Percentiles rank a stretch among this genome's conserved stretches.
These are phyloP conservation scores for Colletotrichum acutatum DNA, from an alignment of 2,329 filamentous ascomycete species.

Conservation along the genomic window DNA sequence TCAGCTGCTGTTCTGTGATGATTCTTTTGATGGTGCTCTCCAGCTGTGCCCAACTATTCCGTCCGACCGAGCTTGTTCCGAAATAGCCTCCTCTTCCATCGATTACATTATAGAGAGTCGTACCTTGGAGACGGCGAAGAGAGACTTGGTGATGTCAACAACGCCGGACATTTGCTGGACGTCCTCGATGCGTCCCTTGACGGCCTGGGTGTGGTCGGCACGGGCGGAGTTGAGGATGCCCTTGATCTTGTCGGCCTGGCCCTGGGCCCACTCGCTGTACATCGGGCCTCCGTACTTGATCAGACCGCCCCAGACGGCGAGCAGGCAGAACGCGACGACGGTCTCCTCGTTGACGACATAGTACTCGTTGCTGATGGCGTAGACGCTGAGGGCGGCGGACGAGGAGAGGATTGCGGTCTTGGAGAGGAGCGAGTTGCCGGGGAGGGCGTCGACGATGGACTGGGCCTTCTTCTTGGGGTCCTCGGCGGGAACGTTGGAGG, in stretches of 20 bases:
- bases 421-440: conserved; percentile 90
- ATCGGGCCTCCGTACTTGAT: conserved; percentile 93
- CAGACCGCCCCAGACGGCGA: conserved; percentile 91
- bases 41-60: not conserved
- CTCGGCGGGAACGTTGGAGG: conserved; percentile 82
- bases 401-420: conserved; percentile 98
- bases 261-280: conserved; percentile 93
- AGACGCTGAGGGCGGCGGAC: conserved; percentile 88
- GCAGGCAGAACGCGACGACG: conserved; percentile 90
- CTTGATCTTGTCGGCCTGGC: conserved; percentile 91
- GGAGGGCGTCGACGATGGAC: conserved; percentile 92
- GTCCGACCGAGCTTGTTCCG: not conserved
- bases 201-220: conserved; percentile 93
- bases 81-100: not conserved
- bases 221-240: conserved; percentile 94
- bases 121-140: conserved; percentile 99
- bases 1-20: conserved; percentile 4
- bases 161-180: conserved; percentile 95
- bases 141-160: conserved; percentile 94
- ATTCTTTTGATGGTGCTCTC: not conserved
- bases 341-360: conserved; percentile 99
- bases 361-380: conserved; percentile 99
- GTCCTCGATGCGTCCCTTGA: conserved; percentile 92
- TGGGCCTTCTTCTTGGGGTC: conserved; percentile 97
- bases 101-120: conserved; percentile 37